Percentiles rank a stretch among this genome's conserved stretches.
Conservation (phyloP, 208 protist species). For the Trypanosoma boissoni region DNA sequence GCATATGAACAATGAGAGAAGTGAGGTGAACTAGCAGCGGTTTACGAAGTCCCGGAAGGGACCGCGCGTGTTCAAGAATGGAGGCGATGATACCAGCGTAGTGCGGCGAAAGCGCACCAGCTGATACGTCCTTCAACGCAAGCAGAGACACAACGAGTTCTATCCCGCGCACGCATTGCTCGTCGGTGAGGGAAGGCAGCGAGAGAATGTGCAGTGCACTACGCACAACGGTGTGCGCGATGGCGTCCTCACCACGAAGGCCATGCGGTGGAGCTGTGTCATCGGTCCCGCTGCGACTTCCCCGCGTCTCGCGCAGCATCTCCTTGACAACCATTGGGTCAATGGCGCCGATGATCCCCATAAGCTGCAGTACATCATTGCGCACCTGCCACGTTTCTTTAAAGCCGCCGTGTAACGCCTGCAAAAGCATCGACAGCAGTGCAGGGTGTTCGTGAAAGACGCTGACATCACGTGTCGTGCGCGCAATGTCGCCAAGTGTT, state of each 20-base stretch:
- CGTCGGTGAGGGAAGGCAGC: slow-evolving; percentile 76
- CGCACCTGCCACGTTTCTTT: slow-evolving; percentile 89
- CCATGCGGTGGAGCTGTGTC: slow-evolving; percentile 21
- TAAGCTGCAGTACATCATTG: slow-evolving; percentile 84
- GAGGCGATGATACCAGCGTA: slow-evolving; percentile 66
- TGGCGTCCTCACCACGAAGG: slow-evolving; percentile 50
- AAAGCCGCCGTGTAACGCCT: slow-evolving; percentile 79
- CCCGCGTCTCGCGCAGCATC: slow-evolving; percentile 52
- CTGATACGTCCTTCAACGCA: slow-evolving; percentile 55
- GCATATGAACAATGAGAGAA: slow-evolving; percentile 51
- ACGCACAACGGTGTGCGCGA: slow-evolving; percentile 69
- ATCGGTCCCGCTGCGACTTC: slow-evolving; percentile 24
- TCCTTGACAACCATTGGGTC: slow-evolving; percentile 81
- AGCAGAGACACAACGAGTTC: slow-evolving; percentile 72
- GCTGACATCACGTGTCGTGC: slow-evolving; percentile 81
- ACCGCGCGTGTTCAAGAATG: slow-evolving; percentile 54
- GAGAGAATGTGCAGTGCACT: slow-evolving; percentile 78
- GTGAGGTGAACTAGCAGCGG: slow-evolving; percentile 57
- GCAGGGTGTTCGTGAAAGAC: slow-evolving; percentile 76
- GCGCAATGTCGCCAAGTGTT: slow-evolving; percentile 81
- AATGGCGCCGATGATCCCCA: slow-evolving; percentile 88
- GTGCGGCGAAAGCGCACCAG: slow-evolving; percentile 39
- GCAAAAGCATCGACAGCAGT: slow-evolving; percentile 76
- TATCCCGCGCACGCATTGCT: slow-evolving; percentile 77
- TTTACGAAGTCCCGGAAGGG: slow-evolving; percentile 61